A percentile compares a stretch with the other conserved stretches of the same genome.
phyloP scores from a whole-genome alignment of 2,329 filamentous ascomycete species.

The Trichoderma lentiforme region DNA sequence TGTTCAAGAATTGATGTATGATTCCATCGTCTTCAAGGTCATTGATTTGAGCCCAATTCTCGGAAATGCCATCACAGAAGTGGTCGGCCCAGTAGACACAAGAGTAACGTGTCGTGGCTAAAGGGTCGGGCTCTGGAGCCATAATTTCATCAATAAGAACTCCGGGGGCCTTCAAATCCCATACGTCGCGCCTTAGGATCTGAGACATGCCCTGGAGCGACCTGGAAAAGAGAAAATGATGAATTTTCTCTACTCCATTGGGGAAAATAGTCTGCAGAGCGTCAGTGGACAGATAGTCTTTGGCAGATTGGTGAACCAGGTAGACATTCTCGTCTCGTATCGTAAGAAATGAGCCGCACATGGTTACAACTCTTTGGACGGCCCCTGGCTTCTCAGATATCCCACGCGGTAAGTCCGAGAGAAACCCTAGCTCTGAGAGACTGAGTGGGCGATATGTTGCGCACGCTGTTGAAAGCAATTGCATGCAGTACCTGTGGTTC shows the following conservation, averaged over 20 bases:
- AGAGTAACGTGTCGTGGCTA: neutral
- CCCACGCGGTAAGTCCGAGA: neutral
- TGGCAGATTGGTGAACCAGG: neutral
- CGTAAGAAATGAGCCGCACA: neutral
- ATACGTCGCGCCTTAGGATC: neutral
- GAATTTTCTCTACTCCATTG: neutral
- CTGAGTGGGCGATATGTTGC: neutral
- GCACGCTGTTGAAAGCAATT: neutral
- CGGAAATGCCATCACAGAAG: neutral
- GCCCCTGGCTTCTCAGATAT: neutral
- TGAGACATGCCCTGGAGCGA: neutral
- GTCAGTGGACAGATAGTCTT: neutral
- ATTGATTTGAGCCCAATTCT: neutral
- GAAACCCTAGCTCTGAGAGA: neutral
- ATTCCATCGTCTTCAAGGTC: neutral
- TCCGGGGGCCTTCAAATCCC: neutral
- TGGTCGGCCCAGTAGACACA: neutral
- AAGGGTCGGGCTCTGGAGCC: neutral
- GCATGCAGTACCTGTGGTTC: neutral
- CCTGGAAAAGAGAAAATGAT: neutral
- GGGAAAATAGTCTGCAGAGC: neutral
- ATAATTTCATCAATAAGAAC: neutral
- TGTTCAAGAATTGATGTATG: neutral
- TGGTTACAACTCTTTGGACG: neutral
- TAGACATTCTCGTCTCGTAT: neutral